These are phyloP conservation scores for Drechslera avenae DNA, from an alignment of 2,329 filamentous ascomycete species.

Conservation along the genomic window DNA sequence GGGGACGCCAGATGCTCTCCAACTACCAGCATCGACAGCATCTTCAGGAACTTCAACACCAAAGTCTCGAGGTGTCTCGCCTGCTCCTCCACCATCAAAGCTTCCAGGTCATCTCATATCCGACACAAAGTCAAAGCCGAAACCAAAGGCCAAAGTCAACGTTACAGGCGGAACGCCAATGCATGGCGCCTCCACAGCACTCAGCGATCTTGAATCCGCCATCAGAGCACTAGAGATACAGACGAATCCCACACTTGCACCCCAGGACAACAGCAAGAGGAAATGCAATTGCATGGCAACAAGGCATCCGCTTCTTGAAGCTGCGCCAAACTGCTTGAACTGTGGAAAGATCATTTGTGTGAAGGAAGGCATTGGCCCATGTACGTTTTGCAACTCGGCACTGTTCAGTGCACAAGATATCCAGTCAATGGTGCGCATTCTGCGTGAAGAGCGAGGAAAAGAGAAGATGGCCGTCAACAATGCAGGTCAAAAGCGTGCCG, in stretches of 20 bases:
- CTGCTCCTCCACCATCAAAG: slow-evolving; percentile 56
- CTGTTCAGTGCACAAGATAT: slow-evolving; percentile 75
- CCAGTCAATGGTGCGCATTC: slow-evolving; percentile 80
- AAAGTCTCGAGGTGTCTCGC: slow-evolving; percentile 46
- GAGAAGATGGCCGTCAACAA: slow-evolving; percentile 87
- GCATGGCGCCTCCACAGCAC: slow-evolving; percentile 76
- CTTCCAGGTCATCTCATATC: slow-evolving; percentile 78
- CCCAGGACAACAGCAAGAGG: slow-evolving; percentile 61
- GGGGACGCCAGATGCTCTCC: slow-evolving; percentile 56
- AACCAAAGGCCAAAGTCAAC: slow-evolving; percentile 67
- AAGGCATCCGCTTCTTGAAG: slow-evolving; percentile 84
- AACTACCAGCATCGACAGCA: slow-evolving; percentile 33
- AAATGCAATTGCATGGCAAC: slow-evolving; percentile 88
- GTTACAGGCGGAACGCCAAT: slow-evolving; percentile 80
- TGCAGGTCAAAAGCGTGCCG: slow-evolving; percentile 67
- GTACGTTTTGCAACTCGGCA: slow-evolving; percentile 82
- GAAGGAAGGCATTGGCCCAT: slow-evolving; percentile 90
- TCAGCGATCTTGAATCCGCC: slow-evolving; percentile 73
- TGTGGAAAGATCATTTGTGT: slow-evolving; percentile 97
- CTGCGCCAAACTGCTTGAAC: slow-evolving; percentile 87
- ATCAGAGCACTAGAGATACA: slow-evolving; percentile 90
- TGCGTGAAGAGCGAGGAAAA: slow-evolving; percentile 82
- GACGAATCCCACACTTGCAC: slow-evolving; percentile 76
- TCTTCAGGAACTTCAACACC: slow-evolving; percentile 42
- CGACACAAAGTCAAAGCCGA: slow-evolving; percentile 65